Conservation (phyloP, 176 grass and related monocot genomes). For the Eremochloa ophiuroides region DNA sequence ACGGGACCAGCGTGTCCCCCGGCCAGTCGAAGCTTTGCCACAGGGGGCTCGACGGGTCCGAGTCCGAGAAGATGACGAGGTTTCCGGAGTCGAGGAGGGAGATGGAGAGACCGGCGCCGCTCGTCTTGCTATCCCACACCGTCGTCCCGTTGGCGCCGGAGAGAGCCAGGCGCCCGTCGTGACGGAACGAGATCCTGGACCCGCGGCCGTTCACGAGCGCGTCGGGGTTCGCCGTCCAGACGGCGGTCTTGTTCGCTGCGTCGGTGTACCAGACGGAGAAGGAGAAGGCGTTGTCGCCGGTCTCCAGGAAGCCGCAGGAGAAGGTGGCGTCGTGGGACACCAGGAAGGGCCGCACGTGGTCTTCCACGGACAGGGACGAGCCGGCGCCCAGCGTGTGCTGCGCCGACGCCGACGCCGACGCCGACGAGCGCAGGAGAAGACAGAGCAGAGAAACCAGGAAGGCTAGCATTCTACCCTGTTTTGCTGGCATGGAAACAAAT, state of each 20-base stretch:
- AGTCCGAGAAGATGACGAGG: constrained; percentile 29
- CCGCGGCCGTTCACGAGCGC: constrained; percentile 36
- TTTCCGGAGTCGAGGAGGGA: constrained; percentile 48
- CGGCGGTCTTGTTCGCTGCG: constrained; percentile 24
- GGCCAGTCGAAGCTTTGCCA: constrained; percentile 51
- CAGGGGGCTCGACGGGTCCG: background rate
- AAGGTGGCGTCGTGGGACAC: constrained; percentile 33
- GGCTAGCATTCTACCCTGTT: too few relatives aligned
- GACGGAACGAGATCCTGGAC: constrained; percentile 38
- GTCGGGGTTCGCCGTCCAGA: constrained; percentile 58
- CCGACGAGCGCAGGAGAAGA: background rate
- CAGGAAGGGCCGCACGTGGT: constrained; percentile 22
- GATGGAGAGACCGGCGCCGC: background rate
- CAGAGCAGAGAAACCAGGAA: too few relatives aligned
- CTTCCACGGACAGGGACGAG: constrained; percentile 28
- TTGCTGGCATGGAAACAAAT: too few relatives aligned
- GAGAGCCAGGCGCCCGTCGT: constrained; percentile 45
- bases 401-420: background rate
- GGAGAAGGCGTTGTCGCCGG: constrained; percentile 45
- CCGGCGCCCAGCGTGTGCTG: constrained; percentile 14
- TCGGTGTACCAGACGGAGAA: constrained; percentile 63
- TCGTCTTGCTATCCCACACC: constrained; percentile 46
- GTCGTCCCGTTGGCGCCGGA: constrained; percentile 43
- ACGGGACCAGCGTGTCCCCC: constrained; percentile 38
- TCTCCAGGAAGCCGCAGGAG: constrained; percentile 33